Evolutionary conservation across 2,329 filamentous ascomycete genomes (phyloP).

Genomic region (Xylaria sp.): DNA sequence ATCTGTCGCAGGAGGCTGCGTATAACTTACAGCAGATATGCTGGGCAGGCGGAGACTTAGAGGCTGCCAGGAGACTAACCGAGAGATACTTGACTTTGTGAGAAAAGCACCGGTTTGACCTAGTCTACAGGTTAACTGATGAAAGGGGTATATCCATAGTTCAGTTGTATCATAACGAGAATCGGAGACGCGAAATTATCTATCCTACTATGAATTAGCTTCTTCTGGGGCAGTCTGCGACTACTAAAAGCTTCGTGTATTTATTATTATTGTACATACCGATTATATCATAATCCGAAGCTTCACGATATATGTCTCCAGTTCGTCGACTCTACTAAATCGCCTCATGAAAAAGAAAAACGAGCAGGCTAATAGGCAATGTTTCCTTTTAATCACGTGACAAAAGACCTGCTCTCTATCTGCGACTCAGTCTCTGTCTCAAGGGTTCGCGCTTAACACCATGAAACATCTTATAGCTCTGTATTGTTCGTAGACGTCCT

Average conservation of each 20-base stretch:
- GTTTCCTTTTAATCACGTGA: background rate
- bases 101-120: background rate
- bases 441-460: no score
- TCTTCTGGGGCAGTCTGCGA: background rate
- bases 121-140: background rate
- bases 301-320: background rate
- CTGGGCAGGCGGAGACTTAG: conserved; percentile 46
- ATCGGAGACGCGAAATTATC: background rate
- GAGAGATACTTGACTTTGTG: conserved; percentile 45
- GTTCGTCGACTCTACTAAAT: background rate
- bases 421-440: no score
- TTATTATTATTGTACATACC: background rate
- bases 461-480: no score
- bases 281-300: background rate
- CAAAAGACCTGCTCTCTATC: no score
- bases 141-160: background rate
- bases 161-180: background rate
- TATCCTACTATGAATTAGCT: background rate
- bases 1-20: conserved; percentile 47
- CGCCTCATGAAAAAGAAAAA: background rate
- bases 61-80: conserved; percentile 40
- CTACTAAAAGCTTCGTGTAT: background rate
- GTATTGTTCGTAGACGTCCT: no score
- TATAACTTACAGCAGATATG: conserved; percentile 50
- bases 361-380: background rate